These are phyloP conservation scores for Mrakia blollopis DNA, from an alignment of 768 basidiomycete species.

Conservation along the genomic window DNA sequence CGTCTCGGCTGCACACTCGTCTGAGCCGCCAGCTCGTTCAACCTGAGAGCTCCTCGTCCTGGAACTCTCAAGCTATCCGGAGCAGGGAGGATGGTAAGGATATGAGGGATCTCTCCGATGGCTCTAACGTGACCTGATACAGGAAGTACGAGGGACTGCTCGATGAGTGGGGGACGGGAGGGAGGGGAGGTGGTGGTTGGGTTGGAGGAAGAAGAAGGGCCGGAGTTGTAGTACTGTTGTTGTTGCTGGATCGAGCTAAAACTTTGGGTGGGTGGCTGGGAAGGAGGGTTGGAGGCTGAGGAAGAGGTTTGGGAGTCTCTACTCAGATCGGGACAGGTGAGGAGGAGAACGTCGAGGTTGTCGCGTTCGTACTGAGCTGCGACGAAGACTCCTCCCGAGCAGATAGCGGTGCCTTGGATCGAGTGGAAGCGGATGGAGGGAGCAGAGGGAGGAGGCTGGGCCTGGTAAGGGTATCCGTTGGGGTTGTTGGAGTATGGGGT, in stretches of 20 bases:
- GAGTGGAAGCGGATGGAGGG: slow-evolving; percentile 32
- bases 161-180: slow-evolving; percentile 62
- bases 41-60: slow-evolving; percentile 35
- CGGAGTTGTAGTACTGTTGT: background rate
- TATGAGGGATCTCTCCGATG: slow-evolving; percentile 53
- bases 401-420: slow-evolving; percentile 34
- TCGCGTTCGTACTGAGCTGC: slow-evolving; percentile 35
- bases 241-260: background rate
- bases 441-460: slow-evolving; percentile 24
- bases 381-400: slow-evolving; percentile 32
- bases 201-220: background rate
- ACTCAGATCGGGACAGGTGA: slow-evolving; percentile 36
- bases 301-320: slow-evolving; percentile 18
- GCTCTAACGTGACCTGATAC: slow-evolving; percentile 82
- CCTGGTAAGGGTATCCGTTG: slow-evolving; percentile 34
- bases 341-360: slow-evolving; percentile 39
- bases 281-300: too few relatives aligned
- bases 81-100: slow-evolving; percentile 40
- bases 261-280: background rate
- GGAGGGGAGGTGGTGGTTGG: background rate
- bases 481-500: slow-evolving; percentile 34
- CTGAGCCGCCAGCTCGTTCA: slow-evolving; percentile 76
- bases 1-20: slow-evolving; percentile 67
- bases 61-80: slow-evolving; percentile 36
- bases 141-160: slow-evolving; percentile 69